Percentiles rank a stretch among this genome's conserved stretches.
Evolutionary conservation across 2,329 filamentous ascomycete species (phyloP).

Genomic region (Colletotrichum kahawae): DNA sequence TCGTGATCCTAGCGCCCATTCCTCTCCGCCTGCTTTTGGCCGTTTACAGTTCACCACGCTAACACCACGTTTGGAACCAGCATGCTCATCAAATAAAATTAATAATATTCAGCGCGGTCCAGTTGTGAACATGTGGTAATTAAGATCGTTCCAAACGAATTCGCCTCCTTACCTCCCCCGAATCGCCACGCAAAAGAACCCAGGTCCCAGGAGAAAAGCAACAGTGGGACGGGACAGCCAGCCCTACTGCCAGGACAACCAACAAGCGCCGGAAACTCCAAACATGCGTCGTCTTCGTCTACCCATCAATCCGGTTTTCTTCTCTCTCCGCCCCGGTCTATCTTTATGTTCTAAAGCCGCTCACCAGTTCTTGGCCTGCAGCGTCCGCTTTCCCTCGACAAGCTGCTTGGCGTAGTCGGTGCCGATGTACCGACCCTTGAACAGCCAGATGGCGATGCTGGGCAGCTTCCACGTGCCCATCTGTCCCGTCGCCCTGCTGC

Average conservation of each 20-base stretch:
- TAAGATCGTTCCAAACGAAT: background rate
- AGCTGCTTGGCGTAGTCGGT: constrained; percentile 19
- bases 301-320: background rate
- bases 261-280: background rate
- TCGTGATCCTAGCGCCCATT: background rate
- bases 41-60: background rate
- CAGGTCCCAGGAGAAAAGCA: background rate
- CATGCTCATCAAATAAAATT: background rate
- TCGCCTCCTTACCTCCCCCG: background rate
- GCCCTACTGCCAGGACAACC: background rate
- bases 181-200: background rate
- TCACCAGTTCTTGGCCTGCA: constrained; percentile 15
- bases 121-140: background rate
- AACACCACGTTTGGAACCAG: background rate
- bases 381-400: constrained; percentile 9
- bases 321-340: background rate
- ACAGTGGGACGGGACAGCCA: background rate
- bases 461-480: constrained; percentile 37
- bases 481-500: constrained; percentile 38
- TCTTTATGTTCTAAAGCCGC: background rate
- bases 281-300: background rate
- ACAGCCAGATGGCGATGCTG: constrained; percentile 33
- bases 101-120: background rate
- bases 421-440: constrained; percentile 37
- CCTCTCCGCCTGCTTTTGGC: background rate